phyloP scores from a whole-genome alignment of 306 rosid species.

The Bauhinia variegata region DNA sequence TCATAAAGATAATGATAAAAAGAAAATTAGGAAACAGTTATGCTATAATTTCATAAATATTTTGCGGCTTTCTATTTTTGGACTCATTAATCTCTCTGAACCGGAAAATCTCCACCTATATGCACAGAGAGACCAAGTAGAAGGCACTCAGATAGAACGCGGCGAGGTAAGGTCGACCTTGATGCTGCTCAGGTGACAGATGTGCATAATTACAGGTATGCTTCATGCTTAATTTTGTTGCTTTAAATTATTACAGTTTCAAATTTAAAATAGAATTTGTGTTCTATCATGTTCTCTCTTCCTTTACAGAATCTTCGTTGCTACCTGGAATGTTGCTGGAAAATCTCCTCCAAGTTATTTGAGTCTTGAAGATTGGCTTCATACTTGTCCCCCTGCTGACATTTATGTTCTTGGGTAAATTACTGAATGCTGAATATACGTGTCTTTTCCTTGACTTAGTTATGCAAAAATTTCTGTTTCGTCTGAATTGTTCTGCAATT shows the following conservation, averaged over 20 bases:
- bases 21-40: slow-evolving; percentile 28
- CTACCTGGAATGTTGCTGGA: slow-evolving; percentile 99
- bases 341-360: slow-evolving; percentile 86
- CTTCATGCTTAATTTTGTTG: slow-evolving; percentile 29
- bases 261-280: slow-evolving; percentile 16
- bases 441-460: slow-evolving; percentile 16
- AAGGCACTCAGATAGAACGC: slow-evolving; percentile 67
- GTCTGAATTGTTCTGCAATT: slow-evolving; percentile 25
- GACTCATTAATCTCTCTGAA: slow-evolving; percentile 26
- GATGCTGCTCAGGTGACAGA: slow-evolving; percentile 69
- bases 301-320: slow-evolving; percentile 68
- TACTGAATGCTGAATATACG: slow-evolving; percentile 7
- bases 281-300: slow-evolving; percentile 16
- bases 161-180: slow-evolving; percentile 68
- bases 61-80: slow-evolving; percentile 14
- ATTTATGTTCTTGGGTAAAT: slow-evolving; percentile 93
- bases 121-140: slow-evolving; percentile 71
- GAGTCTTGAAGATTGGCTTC: slow-evolving; percentile 98
- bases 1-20: slow-evolving; percentile 44
- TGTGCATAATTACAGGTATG: slow-evolving; percentile 77
- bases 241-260: slow-evolving; percentile 13
- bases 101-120: slow-evolving; percentile 32
- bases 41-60: slow-evolving; percentile 40
- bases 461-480: slow-evolving; percentile 7
- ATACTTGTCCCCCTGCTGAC: slow-evolving; percentile 90